Conservation (phyloP, 1,284 basidiomycete genomes). For the Mycena sp. region DNA sequence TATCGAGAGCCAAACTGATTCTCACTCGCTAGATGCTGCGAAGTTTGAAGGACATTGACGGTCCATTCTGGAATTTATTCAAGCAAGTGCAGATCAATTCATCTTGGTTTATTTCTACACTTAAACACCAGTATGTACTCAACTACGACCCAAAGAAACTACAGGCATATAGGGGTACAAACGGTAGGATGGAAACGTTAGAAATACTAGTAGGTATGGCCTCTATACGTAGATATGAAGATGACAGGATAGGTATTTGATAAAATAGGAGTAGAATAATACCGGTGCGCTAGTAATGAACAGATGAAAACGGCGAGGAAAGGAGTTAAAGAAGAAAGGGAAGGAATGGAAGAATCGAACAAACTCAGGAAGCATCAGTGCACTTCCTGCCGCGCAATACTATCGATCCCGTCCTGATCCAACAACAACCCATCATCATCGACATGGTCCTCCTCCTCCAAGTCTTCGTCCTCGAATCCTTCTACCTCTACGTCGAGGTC, state of each 20-base stretch:
- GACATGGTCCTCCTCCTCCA: slow-evolving; percentile 33
- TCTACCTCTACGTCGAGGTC: slow-evolving; percentile 27
- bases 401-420: slow-evolving; percentile 49
- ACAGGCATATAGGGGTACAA: neutral
- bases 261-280: neutral
- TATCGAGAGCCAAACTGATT: slow-evolving; percentile 56
- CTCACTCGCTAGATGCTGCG: too few species aligned
- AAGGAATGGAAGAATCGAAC: slow-evolving; percentile 2
- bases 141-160: neutral
- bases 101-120: too few species aligned
- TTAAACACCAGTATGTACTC: too few species aligned
- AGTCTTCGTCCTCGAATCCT: slow-evolving; percentile 36
- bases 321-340: too few species aligned
- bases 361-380: slow-evolving; percentile 15
- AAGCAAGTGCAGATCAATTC: too few species aligned
- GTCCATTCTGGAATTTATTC: slow-evolving; percentile 47
- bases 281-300: too few species aligned
- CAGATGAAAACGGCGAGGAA: too few species aligned
- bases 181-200: neutral
- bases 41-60: too few species aligned
- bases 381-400: slow-evolving; percentile 50
- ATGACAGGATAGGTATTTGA: neutral
- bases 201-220: too few species aligned
- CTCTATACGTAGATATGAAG: neutral
- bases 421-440: slow-evolving; percentile 44